phyloP scores from a whole-genome alignment of 768 basidiomycete species.

The Trametes punicea region DNA sequence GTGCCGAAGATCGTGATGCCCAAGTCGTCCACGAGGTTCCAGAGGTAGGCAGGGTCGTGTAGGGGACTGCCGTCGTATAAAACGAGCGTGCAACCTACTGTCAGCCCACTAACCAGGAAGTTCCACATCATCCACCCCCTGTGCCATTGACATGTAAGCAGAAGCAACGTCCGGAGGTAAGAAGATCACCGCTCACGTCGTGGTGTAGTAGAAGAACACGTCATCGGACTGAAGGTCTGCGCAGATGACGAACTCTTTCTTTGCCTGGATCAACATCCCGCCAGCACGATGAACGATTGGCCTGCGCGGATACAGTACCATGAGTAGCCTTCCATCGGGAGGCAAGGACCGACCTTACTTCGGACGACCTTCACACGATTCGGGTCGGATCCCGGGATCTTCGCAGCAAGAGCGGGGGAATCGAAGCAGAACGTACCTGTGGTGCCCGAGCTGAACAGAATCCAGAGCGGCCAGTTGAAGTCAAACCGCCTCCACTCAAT shows the following conservation, averaged over 20 bases:
- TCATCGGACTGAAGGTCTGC: conserved; percentile 63
- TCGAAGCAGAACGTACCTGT: conserved; percentile 46
- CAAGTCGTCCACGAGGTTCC: conserved; percentile 64
- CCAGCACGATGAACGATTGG: conserved; percentile 78
- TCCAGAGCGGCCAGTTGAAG: conserved; percentile 83
- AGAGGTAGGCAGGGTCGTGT: conserved; percentile 60
- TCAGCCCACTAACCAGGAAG: conserved; percentile 66
- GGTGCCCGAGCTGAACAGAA: conserved; percentile 82
- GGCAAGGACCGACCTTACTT: conserved; percentile 43
- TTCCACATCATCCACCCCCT: conserved; percentile 96
- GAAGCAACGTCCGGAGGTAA: neutral
- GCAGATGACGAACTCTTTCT: conserved; percentile 69
- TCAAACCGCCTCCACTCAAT: conserved; percentile 58
- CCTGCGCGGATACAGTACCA: conserved; percentile 33
- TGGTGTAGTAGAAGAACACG: conserved; percentile 82
- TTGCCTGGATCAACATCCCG: conserved; percentile 71
- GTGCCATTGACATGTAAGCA: conserved; percentile 1
- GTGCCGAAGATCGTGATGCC: conserved; percentile 80
- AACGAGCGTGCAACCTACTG: conserved; percentile 66
- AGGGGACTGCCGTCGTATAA: conserved; percentile 82
- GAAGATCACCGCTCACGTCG: conserved; percentile 49
- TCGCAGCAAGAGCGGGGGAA: neutral
- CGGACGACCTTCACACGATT: conserved; percentile 33
- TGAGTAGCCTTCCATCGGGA: conserved; percentile 7
- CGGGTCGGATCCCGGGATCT: conserved; percentile 9